Percentiles rank a stretch among this genome's conserved stretches.
Conservation (phyloP, 257 asterid species). For the Euphrasia confusa region DNA sequence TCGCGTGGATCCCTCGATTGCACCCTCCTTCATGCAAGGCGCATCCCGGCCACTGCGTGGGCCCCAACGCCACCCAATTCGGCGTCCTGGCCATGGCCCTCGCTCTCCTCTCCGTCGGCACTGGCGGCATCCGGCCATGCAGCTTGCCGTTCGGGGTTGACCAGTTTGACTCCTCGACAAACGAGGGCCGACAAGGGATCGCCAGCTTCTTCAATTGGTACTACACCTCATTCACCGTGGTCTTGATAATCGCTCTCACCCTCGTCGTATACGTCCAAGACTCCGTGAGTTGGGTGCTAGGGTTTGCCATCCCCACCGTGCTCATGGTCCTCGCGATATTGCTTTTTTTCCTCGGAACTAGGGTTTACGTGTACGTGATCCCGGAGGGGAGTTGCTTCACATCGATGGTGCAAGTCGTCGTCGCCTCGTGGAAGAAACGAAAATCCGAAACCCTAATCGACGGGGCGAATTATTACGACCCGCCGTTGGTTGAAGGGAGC, state of each 20-base stretch:
- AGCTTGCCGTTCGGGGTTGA: slow-evolving; percentile 91
- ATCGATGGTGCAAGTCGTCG: slow-evolving; percentile 43
- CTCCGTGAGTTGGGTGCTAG: slow-evolving; percentile 60
- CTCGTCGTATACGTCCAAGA: slow-evolving; percentile 74
- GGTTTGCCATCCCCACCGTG: slow-evolving; percentile 52
- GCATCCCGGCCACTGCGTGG: slow-evolving; percentile 38
- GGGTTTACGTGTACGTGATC: slow-evolving; percentile 47
- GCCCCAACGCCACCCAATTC: slow-evolving; percentile 51
- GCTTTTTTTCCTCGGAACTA: slow-evolving; percentile 54
- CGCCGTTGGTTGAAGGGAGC: slow-evolving; percentile 29
- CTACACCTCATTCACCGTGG: slow-evolving; percentile 60
- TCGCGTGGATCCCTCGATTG: slow-evolving; percentile 56
- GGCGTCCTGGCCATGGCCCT: slow-evolving; percentile 45
- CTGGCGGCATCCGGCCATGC: slow-evolving; percentile 90
- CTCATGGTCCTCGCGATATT: slow-evolving; percentile 53
- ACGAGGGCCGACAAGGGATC: slow-evolving; percentile 67
- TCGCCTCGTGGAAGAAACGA: slow-evolving; percentile 52
- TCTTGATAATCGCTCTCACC: slow-evolving; percentile 52
- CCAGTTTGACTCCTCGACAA: slow-evolving; percentile 61
- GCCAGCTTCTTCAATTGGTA: slow-evolving; percentile 89
- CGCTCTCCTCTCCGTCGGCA: slow-evolving; percentile 48
- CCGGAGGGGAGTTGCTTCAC: slow-evolving; percentile 75
- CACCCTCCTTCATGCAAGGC: slow-evolving; percentile 69
- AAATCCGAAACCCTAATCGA: slow-evolving; percentile 34
- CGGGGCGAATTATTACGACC: slow-evolving; percentile 38